These are phyloP conservation scores for Blakeslea trispora DNA, from an alignment of 371 early-diverging fungal species.

Conservation along the genomic window DNA sequence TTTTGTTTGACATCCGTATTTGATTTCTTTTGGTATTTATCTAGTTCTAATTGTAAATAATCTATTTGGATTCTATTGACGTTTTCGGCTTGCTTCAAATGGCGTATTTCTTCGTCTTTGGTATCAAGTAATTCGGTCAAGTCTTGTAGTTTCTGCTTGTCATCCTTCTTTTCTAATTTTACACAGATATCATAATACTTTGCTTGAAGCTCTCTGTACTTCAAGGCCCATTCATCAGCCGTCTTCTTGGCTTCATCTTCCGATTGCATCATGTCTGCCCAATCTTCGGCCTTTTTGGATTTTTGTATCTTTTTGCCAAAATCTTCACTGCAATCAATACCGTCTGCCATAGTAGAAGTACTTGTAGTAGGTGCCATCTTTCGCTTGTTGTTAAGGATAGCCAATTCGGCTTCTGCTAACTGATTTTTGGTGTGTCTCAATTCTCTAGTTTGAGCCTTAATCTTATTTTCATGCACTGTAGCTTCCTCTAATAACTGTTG, in stretches of 20 bases:
- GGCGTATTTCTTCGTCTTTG: constrained; percentile 29
- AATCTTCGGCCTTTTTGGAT: constrained; percentile 4
- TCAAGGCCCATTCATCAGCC: constrained; percentile 20
- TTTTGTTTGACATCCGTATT: not conserved
- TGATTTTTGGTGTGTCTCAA: constrained; percentile 9
- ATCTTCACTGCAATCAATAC: constrained; percentile 25
- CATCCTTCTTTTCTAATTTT: constrained; percentile 12
- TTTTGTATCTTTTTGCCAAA: constrained; percentile 14
- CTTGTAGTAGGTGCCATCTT: constrained; percentile 8
- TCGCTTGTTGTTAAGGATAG: not conserved
- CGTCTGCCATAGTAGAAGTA: constrained; percentile 12
- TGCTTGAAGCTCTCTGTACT: constrained; percentile 20
- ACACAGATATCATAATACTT: constrained; percentile 9
- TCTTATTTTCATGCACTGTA: constrained; percentile 4
- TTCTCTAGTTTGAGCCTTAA: constrained; percentile 9
- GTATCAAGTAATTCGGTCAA: constrained; percentile 7
- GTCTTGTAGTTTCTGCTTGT: constrained; percentile 7
- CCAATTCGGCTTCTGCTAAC: constrained; percentile 1
- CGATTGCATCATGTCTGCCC: constrained; percentile 31
- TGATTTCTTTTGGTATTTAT: constrained; percentile 16
- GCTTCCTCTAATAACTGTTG: constrained; percentile 13
- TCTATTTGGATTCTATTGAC: constrained; percentile 33
- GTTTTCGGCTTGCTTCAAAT: constrained; percentile 31
- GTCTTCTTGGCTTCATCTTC: constrained; percentile 29
- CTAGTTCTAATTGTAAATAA: constrained; percentile 25